phyloP scores from a whole-genome alignment of 1,284 basidiomycete genomes.

The Apiotrichum domesticum region DNA sequence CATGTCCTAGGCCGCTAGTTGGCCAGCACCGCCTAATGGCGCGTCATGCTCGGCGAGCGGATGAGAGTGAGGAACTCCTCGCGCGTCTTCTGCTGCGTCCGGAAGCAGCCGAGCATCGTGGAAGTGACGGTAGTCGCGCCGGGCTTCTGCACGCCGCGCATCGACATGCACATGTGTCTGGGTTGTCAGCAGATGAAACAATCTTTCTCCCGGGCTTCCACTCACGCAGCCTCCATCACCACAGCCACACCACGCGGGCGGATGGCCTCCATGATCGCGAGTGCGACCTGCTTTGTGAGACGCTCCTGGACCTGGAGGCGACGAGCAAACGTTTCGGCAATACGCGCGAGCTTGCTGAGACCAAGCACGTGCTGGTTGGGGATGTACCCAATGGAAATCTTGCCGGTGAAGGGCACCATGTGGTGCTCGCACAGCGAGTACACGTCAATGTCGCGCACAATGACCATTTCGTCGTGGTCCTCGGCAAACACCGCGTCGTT shows the following conservation, averaged over 20 bases:
- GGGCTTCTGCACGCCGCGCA: constrained; percentile 99
- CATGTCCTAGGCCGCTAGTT: neutral
- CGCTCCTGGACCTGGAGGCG: constrained; percentile 97
- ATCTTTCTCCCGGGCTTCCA: constrained; percentile 16
- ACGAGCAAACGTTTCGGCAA: constrained; percentile 95
- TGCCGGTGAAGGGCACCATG: constrained; percentile 96
- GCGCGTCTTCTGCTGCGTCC: constrained; percentile 92
- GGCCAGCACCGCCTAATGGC: constrained; percentile 19
- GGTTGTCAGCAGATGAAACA: neutral
- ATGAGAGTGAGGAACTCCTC: constrained; percentile 60
- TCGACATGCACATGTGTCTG: constrained; percentile 99
- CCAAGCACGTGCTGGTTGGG: constrained; percentile 93
- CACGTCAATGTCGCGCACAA: constrained; percentile 95
- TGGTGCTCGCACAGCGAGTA: constrained; percentile 98
- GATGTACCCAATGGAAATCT: constrained; percentile 85
- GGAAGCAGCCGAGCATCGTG: constrained; percentile 99
- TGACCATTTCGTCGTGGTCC: constrained; percentile 99
- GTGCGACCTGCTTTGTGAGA: constrained; percentile 93
- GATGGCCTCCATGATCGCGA: constrained; percentile 95
- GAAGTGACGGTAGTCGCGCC: constrained; percentile 92
- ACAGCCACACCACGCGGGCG: constrained; percentile 97
- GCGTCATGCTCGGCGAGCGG: constrained; percentile 32
- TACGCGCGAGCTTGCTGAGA: constrained; percentile 92
- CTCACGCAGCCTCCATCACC: constrained; percentile 95
- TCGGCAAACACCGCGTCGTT: constrained; percentile 98